phyloP scores from a whole-genome alignment of 495 filamentous ascomycete species.

The Xylaria curta region DNA sequence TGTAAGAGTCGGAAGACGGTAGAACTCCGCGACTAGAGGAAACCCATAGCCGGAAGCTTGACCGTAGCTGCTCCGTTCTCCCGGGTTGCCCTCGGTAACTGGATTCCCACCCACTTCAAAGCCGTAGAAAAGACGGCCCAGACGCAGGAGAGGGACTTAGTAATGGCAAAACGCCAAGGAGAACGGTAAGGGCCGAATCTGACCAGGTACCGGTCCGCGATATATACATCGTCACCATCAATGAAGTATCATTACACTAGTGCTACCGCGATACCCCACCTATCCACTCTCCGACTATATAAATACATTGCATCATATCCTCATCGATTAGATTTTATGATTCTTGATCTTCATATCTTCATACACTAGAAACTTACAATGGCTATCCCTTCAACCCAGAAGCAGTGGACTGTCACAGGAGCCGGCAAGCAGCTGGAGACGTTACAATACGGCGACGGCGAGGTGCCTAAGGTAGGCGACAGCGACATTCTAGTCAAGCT shows the following conservation, averaged over 20 bases:
- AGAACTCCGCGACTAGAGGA: background rate
- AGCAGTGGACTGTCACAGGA: constrained; percentile 69
- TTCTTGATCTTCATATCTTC: background rate
- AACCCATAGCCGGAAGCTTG: background rate
- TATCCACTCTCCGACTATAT: constrained; percentile 4
- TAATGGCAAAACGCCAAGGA: background rate
- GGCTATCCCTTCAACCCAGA: constrained; percentile 56
- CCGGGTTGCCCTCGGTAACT: background rate
- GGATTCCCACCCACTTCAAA: background rate
- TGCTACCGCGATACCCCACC: constrained; percentile 17
- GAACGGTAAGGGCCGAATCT: constrained; percentile 10
- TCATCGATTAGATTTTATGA: background rate
- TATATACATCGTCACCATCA: constrained; percentile 13
- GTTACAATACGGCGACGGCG: constrained; percentile 59
- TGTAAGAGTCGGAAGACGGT: background rate
- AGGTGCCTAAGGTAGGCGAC: constrained; percentile 68
- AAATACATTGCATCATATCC: constrained; percentile 16
- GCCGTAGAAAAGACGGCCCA: background rate
- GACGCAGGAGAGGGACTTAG: background rate
- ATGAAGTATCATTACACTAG: constrained; percentile 9
- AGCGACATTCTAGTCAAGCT: constrained; percentile 79
- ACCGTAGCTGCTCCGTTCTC: constrained; percentile 2
- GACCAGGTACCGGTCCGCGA: background rate
- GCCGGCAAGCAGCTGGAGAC: constrained; percentile 65
- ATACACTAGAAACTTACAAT: constrained; percentile 4